These are phyloP conservation scores for Thalia dealbata DNA, from an alignment of 176 grass and related monocot species.

Conservation along the genomic window DNA sequence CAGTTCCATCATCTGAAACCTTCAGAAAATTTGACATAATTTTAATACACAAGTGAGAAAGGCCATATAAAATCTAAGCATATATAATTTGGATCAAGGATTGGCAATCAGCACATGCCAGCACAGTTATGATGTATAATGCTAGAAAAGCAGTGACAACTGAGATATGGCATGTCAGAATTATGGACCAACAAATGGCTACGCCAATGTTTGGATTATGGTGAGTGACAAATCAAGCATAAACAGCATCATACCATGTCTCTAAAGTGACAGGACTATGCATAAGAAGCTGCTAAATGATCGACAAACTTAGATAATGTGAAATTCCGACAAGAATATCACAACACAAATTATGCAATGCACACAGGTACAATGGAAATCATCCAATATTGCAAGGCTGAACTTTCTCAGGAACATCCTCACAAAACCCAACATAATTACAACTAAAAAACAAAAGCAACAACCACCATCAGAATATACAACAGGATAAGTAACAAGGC, in stretches of 20 bases:
- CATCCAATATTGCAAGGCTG: background rate
- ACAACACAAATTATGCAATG: background rate
- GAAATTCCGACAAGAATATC: background rate
- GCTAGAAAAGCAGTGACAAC: background rate
- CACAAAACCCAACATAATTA: background rate
- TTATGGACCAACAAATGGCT: background rate
- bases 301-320: background rate
- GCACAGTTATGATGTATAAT: background rate
- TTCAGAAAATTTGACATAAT: conserved; percentile 27
- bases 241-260: too few relatives aligned
- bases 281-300: background rate
- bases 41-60: background rate
- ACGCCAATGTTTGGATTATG: too few relatives aligned
- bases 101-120: background rate
- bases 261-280: background rate
- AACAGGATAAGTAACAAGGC: too few relatives aligned
- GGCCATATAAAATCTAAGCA: background rate
- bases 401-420: background rate
- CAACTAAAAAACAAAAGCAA: too few relatives aligned
- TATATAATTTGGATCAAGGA: background rate
- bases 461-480: too few relatives aligned
- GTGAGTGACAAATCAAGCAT: too few relatives aligned
- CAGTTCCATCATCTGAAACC: conserved; percentile 68
- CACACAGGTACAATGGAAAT: background rate
- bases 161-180: background rate